Conservation (phyloP, 768 basidiomycete genomes). For the Auriscalpium microsporum region DNA sequence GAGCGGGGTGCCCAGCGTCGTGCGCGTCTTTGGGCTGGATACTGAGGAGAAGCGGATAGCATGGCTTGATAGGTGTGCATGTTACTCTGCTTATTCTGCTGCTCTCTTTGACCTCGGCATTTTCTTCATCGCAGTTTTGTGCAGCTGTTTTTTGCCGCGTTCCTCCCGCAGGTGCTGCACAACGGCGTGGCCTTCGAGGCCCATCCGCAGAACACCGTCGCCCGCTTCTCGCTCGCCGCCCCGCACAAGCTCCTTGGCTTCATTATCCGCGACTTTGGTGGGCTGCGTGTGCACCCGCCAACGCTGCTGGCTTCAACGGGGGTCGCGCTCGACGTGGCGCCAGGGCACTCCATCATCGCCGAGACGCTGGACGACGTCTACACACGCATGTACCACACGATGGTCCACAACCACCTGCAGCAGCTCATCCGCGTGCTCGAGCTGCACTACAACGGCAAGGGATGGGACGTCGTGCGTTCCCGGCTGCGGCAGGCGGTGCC, state of each 20-base stretch:
- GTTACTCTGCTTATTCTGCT: not conserved
- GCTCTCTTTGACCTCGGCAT: not conserved
- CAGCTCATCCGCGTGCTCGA: conserved; percentile 50
- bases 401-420: conserved; percentile 53
- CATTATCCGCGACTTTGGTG: conserved; percentile 51
- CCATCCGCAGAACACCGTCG: conserved; percentile 53
- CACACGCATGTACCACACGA: conserved; percentile 48
- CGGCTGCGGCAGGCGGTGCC: conserved; percentile 39
- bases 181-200: conserved; percentile 54
- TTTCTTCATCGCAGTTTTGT: conserved; percentile 29
- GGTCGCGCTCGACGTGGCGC: conserved; percentile 40
- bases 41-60: conserved; percentile 39
- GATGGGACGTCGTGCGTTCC: conserved; percentile 42
- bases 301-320: conserved; percentile 43
- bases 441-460: conserved; percentile 47
- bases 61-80: conserved; percentile 42
- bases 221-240: conserved; percentile 38
- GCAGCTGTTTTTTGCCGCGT: conserved; percentile 43
- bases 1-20: conserved; percentile 38
- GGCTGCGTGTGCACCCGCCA: conserved; percentile 42
- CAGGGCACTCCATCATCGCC: conserved; percentile 31
- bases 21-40: conserved; percentile 42
- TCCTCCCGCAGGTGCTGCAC: conserved; percentile 43
- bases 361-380: conserved; percentile 47
- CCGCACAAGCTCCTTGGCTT: conserved; percentile 44